A percentile compares a stretch with the other conserved stretches of the same genome.
phyloP scores from a whole-genome alignment of 352 stramenopile genomes.

The Globisporangium megalacanthum region DNA sequence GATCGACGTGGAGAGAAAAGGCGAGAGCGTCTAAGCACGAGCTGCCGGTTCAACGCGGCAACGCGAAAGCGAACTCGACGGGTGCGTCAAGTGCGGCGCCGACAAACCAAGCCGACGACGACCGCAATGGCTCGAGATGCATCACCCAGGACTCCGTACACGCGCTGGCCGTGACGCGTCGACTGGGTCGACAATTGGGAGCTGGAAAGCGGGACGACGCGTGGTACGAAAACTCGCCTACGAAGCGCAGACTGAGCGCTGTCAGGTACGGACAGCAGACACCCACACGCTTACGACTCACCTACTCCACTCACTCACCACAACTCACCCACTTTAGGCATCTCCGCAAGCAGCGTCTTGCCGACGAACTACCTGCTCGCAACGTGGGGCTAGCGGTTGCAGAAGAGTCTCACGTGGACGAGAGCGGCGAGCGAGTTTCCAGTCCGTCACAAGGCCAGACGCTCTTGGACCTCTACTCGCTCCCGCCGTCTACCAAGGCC shows the following conservation, averaged over 20 bases:
- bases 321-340: conserved; percentile 6
- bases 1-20: neutral
- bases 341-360: conserved; percentile 14
- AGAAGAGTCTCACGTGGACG: neutral
- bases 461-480: conserved; percentile 43
- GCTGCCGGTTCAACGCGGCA: neutral
- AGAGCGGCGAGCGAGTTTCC: neutral
- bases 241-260: conserved; percentile 21
- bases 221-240: conserved; percentile 15
- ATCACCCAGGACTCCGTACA: neutral
- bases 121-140: neutral
- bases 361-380: conserved; percentile 8
- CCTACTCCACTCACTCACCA: neutral
- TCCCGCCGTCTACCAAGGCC: conserved; percentile 18
- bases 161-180: neutral
- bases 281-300: neutral
- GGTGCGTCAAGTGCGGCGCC: no score
- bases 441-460: conserved; percentile 1
- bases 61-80: neutral
- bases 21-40: neutral
- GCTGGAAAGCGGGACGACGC: no score
- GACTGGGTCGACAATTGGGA: neutral
- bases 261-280: conserved; percentile 18
- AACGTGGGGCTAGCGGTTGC: neutral
- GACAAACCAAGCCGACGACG: conserved; percentile 1